Evolutionary conservation across 1,284 basidiomycete species (phyloP).

Genomic region (Boletellus deceptivus): DNA sequence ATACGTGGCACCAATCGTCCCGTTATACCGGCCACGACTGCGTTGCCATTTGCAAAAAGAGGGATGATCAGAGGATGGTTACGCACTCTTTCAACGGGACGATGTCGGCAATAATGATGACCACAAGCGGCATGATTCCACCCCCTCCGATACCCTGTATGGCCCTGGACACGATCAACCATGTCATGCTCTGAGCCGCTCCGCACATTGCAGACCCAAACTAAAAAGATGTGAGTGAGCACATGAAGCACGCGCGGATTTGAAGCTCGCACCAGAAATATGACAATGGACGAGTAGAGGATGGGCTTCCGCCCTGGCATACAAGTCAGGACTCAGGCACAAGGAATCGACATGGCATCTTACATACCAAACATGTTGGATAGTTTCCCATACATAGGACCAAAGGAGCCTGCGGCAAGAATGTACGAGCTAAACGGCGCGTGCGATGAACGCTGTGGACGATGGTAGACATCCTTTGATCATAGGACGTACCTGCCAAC

Average conservation of each 20-base stretch:
- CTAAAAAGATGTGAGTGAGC: slow-evolving; percentile 32
- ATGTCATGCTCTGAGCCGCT: slow-evolving; percentile 75
- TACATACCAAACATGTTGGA: slow-evolving; percentile 54
- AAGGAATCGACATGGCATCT: neutral
- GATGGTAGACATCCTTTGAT: neutral
- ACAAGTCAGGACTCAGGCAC: neutral
- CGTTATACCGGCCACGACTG: slow-evolving; percentile 75
- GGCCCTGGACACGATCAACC: slow-evolving; percentile 73
- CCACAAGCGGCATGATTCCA: slow-evolving; percentile 61
- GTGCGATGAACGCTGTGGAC: neutral
- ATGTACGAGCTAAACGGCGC: slow-evolving; percentile 60
- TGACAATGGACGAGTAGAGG: slow-evolving; percentile 62
- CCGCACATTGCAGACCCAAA: slow-evolving; percentile 82
- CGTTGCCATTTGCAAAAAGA: neutral
- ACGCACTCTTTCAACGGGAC: slow-evolving; percentile 70
- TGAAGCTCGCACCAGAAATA: slow-evolving; percentile 68
- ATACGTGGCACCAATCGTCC: slow-evolving; percentile 76
- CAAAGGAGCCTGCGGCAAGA: slow-evolving; percentile 64
- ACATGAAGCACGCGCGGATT: neutral
- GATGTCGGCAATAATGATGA: slow-evolving; percentile 82
- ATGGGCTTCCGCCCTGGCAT: slow-evolving; percentile 67
- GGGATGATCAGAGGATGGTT: too few relatives aligned
- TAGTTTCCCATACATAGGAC: slow-evolving; percentile 75
- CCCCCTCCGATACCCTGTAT: slow-evolving; percentile 85
- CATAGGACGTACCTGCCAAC: slow-evolving; percentile 58